phyloP scores from a whole-genome alignment of 768 basidiomycete species.

The Sutorius australiensis region DNA sequence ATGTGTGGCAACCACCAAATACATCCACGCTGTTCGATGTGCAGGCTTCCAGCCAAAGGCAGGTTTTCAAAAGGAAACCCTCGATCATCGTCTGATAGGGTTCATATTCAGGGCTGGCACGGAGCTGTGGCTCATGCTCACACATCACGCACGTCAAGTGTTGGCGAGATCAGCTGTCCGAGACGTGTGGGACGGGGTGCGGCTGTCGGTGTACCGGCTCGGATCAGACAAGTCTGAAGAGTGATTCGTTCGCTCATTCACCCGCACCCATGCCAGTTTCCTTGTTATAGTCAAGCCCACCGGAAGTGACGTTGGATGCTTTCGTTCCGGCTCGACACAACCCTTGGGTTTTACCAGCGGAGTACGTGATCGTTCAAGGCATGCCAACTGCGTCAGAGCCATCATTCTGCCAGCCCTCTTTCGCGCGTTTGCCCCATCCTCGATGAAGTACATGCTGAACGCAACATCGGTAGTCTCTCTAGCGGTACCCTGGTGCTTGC shows the following conservation, averaged over 20 bases:
- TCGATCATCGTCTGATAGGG: neutral
- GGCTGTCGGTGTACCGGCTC: slow-evolving; percentile 53
- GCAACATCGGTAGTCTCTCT: neutral
- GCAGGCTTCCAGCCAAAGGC: slow-evolving; percentile 76
- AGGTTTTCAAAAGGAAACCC: slow-evolving; percentile 7
- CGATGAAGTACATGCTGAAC: neutral
- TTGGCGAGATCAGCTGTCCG: slow-evolving; percentile 43
- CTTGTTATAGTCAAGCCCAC: neutral
- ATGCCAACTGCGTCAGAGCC: no score
- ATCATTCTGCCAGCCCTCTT: no score
- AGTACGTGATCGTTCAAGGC: no score
- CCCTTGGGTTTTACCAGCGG: no score
- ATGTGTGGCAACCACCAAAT: slow-evolving; percentile 41
- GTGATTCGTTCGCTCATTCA: slow-evolving; percentile 9
- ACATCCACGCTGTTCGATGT: slow-evolving; percentile 62
- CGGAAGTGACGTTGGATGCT: neutral
- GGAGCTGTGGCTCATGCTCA: slow-evolving; percentile 56
- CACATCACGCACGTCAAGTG: slow-evolving; percentile 68
- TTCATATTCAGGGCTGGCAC: slow-evolving; percentile 48
- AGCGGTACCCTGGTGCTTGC: no score
- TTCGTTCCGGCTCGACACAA: neutral
- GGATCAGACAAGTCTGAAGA: neutral
- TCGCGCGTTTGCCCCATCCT: no score
- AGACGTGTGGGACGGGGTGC: slow-evolving; percentile 64
- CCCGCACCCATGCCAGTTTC: slow-evolving; percentile 5